These are phyloP conservation scores for Cystobasidium tubakii DNA, from an alignment of 768 basidiomycete genomes.

Conservation along the genomic window DNA sequence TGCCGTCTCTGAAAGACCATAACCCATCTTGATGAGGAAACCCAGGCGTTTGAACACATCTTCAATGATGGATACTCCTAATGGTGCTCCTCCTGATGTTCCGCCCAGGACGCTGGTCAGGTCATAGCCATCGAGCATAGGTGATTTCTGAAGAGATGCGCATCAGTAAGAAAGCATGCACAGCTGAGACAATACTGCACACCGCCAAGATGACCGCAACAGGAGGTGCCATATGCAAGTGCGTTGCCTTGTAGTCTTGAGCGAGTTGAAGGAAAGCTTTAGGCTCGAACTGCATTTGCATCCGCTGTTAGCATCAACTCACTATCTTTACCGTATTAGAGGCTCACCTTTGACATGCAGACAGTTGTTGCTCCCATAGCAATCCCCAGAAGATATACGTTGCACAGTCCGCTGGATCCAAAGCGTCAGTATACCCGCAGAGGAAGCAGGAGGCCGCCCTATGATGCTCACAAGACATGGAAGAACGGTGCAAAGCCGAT, in stretches of 20 bases:
- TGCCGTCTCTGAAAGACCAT: constrained; percentile 45
- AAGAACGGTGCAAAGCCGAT: constrained; percentile 46
- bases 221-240: constrained; percentile 48
- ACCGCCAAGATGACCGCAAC: constrained; percentile 46
- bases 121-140: constrained; percentile 42
- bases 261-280: constrained; percentile 43
- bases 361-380: constrained; percentile 43
- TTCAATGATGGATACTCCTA: constrained; percentile 43
- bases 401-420: constrained; percentile 42
- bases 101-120: constrained; percentile 43
- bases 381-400: constrained; percentile 42
- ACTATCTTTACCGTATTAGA: background rate
- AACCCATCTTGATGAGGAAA: constrained; percentile 46
- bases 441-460: background rate
- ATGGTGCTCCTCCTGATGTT: constrained; percentile 46
- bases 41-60: constrained; percentile 43
- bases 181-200: too few relatives aligned
- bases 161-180: too few relatives aligned
- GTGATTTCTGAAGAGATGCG: constrained; percentile 11
- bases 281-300: constrained; percentile 43
- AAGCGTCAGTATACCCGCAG: constrained; percentile 8
- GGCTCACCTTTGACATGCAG: constrained; percentile 41
- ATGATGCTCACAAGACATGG: constrained; percentile 37
- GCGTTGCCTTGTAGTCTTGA: constrained; percentile 44
- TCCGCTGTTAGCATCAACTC: too few relatives aligned